Base-by-base conservation (phyloP, 805 yeast species). In the Wickerhamiella sergipiensis region DNA sequence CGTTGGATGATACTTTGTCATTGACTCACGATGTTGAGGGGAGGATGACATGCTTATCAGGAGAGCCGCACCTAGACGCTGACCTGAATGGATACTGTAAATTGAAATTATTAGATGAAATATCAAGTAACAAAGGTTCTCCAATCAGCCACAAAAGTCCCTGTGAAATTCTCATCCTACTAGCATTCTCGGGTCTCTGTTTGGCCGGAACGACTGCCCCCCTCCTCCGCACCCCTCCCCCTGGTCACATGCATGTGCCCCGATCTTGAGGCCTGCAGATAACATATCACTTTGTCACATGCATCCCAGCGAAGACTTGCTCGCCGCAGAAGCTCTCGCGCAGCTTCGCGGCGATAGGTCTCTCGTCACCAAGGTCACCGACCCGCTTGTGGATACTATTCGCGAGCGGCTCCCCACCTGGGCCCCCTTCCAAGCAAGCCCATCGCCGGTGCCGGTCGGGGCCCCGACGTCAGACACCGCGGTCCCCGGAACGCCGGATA, bases 301-400 rank as follows among this genome's bases (percentile, higher is more conserved):
- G 54, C 46, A 31, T 21, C 52, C 52, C 12, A 17, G 42, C 2
- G 59, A 59, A 33, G 63, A 59, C 47, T 49, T 59, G 10, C 52
- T 49, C n/a, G 63, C 55, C 6, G 62, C 62, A 1, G 57, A 56
- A 48, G 61, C 62, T 2, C 55, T 59, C 24, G 55, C 54, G 18
- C 57, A 53, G 52, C 57, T 59, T 21, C 43, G 57, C 23, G 46
- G 17, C 45, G 43, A 24, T 7, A 9, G 38, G 22, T 24, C 23
- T 13, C 6, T 26, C 19, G 18, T 17, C 10, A 18, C 7, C 39
- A 36, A 9, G 40, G 29, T 18, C 50, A 48, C 17, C 15, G 26
- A 19, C 33, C 36, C 24, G 6, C 45, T 21, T 6, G 33, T 13
- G 17, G 31, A 22, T 15, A 36, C 40, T 13, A 36, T 17, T 17